Evolutionary conservation across 2,329 filamentous ascomycete species (phyloP), one percentile per base, ranked within the genome.

Genomic region (Aspergillus sp.): DNA sequence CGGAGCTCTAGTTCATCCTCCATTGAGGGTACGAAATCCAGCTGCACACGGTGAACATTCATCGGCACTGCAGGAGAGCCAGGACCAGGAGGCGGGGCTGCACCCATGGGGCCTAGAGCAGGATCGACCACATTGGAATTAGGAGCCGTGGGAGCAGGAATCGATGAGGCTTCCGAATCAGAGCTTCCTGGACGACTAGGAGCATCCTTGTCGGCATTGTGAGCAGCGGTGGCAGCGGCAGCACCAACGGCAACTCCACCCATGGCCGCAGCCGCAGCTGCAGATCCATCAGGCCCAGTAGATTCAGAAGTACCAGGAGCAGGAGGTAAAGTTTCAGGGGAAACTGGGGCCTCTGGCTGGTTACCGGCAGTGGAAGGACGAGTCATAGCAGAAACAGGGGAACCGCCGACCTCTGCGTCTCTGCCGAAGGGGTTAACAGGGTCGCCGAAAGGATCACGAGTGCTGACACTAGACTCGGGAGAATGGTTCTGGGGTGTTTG

Each of bases 11-110:
- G 81, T 76, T 99, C 95, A 70, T 99, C 95, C 5, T 91, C 89
- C 82, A 98, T 88, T 3, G 90, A 93, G 24, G 95, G 93, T 73
- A 86, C 89, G 76, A 98, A 99, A 74, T 97, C 93, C 65, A 98
- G 85, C 74, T 97, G 91, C 34, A 98, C 91, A 62, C 95, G 91
- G 74, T 98, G 89, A 55, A 98, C 93, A 63, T 90, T 87, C 68
- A 80, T 81, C 74, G 56, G 84, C 80, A 81, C 79, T 39, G 76
- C 72, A 4, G 82, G 61, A 45, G 59, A 57, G 34, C 58, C 59
- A n/a, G 58, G 60, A 13, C 50, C 61, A 50, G 59, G 55, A 15
- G 53, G 58, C 13, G 60, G 57, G 34, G 52, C 56, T 32, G 56
- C 57, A 20, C 48, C 61, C 18, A 57, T 59, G 5, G 60, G 57